Base-by-base conservation (phyloP, 805 yeast species). In the Zygotorulaspora chibaensis region DNA sequence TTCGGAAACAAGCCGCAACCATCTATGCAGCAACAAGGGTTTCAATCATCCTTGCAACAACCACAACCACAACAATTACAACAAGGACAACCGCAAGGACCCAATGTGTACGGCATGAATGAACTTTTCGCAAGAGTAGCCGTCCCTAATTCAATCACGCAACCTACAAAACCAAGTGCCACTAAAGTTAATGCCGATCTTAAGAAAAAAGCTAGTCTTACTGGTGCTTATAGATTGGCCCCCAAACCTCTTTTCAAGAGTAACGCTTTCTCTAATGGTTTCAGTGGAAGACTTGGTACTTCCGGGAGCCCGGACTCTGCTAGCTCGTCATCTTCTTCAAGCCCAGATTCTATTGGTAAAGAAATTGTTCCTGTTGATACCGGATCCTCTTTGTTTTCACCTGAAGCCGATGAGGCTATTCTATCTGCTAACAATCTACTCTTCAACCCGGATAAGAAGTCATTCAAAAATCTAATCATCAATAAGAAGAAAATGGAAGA, bases 61-160 rank as follows among this genome's bases (percentile, higher is more conserved):
- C 36, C 36, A 5, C 52, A 48, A 18, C 55, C 52, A 38, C 65
- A 51, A 47, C 63, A 53, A 43, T 65, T 56, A 31, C 65, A 65
- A 20, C 56, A 52, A 43, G 56, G 53, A 44, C 63, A 60, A 50
- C 68, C 43, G 67, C 74, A 35, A 54, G 68, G 46, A 72, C 73
- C 48, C 31, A 56, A 62, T 60, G 96, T 96, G 36, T 90, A 87
- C 61, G 95, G 96, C 1, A 75, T 79, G 39, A 82, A 83, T 55
- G 85, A 89, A 5, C 69, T 90, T 42, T 87, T 86, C 55, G 47
- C 68, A 3, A 63, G 61, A 40, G 58, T 57, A 35, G 62, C 64
- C 27, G 58, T 66, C n/a, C 69, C 68, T 8, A 55, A 58, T 25
- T 60, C 69, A 12, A 68, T 73, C 20, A 69, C 75, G 3, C 59